A percentile compares a stretch with the other conserved stretches of the same genome.
phyloP scores from a whole-genome alignment of 78 protist genomes.

The Monocercomonoides exilis region DNA sequence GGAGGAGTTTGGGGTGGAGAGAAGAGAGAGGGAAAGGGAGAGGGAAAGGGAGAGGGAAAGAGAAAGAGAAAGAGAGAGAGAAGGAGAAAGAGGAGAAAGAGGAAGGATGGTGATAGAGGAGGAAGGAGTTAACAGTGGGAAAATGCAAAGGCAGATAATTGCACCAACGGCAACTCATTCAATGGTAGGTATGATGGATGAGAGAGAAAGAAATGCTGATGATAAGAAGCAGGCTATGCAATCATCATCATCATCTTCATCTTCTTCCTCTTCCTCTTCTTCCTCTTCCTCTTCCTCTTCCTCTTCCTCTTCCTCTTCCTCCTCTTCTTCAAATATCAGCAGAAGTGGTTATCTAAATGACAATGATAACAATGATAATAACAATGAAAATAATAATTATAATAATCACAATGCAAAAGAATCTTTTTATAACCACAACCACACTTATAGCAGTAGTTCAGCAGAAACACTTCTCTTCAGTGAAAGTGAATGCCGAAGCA shows the following conservation, averaged over 20 bases:
- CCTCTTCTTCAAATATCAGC: too few relatives aligned
- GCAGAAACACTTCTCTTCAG: constrained; percentile 3
- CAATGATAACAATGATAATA: too few relatives aligned
- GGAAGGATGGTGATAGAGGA: too few relatives aligned
- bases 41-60: not conserved
- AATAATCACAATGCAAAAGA: not conserved
- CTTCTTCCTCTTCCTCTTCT: not conserved
- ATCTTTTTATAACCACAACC: not conserved
- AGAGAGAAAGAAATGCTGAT: not conserved
- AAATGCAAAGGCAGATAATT: too few relatives aligned
- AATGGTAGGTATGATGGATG: too few relatives aligned
- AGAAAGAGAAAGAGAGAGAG: not conserved
- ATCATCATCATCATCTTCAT: not conserved
- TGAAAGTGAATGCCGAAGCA: constrained; percentile 56
- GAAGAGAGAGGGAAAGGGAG: not conserved
- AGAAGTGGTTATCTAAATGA: too few relatives aligned
- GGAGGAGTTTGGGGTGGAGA: not conserved
- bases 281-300: not conserved
- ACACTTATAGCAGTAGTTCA: not conserved
- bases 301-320: not conserved
- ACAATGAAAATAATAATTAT: too few relatives aligned
- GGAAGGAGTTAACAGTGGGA: too few relatives aligned
- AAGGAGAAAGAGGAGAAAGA: not conserved
- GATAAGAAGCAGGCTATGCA: not conserved
- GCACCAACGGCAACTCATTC: too few relatives aligned